phyloP scores from a whole-genome alignment of 2,329 filamentous ascomycete genomes.

The Onygena corvina region DNA sequence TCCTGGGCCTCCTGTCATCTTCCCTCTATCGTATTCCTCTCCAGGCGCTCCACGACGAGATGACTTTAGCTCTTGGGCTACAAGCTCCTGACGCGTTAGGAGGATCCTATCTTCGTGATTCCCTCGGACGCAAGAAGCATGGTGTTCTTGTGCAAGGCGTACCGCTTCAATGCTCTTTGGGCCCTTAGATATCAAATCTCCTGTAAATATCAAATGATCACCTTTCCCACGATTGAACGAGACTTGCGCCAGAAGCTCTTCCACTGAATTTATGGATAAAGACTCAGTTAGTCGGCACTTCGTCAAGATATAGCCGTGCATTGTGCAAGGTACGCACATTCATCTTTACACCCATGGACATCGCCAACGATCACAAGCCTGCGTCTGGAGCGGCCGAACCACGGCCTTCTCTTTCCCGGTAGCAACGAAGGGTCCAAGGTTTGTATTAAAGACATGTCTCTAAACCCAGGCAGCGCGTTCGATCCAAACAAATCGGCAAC shows the following conservation, averaged over 20 bases:
- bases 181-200: conserved; percentile 76
- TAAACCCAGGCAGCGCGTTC: conserved; percentile 39
- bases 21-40: conserved; percentile 9
- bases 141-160: conserved; percentile 57
- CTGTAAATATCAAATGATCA: conserved; percentile 66
- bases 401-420: conserved; percentile 28
- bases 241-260: conserved; percentile 53
- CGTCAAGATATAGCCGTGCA: not conserved
- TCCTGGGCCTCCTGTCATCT: conserved; percentile 4
- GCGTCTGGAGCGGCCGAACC: conserved; percentile 28
- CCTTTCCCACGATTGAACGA: conserved; percentile 44
- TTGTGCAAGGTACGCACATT: conserved; percentile 39
- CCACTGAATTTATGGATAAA: conserved; percentile 27
- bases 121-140: conserved; percentile 72
- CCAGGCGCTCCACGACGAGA: not conserved
- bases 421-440: conserved; percentile 38
- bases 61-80: not conserved
- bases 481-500: conserved; percentile 34
- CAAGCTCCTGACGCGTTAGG: conserved; percentile 45
- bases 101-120: conserved; percentile 87
- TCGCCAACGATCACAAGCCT: conserved; percentile 77
- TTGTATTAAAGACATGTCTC: conserved; percentile 40
- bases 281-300: conserved; percentile 6
- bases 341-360: conserved; percentile 72
- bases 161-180: conserved; percentile 71